These are phyloP conservation scores for Naganishia sp. DNA, from an alignment of 1,284 basidiomycete genomes.

Conservation along the genomic window DNA sequence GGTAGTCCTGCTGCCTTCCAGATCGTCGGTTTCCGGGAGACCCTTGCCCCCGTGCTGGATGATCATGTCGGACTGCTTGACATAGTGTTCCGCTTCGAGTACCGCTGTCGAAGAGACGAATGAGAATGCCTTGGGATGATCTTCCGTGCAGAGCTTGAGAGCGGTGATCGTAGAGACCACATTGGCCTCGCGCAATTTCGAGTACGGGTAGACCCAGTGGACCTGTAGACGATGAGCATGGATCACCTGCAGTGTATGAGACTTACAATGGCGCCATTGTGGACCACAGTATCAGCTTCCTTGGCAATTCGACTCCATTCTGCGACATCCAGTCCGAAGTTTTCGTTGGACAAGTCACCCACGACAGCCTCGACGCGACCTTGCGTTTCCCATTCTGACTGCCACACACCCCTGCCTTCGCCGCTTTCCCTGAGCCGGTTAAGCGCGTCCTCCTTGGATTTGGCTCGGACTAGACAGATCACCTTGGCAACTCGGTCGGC, in stretches of 20 bases:
- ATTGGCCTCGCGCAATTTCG: slow-evolving; percentile 86
- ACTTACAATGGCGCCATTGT: slow-evolving; percentile 92
- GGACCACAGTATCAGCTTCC: slow-evolving; percentile 82
- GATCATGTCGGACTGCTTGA: slow-evolving; percentile 76
- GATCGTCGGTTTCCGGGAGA: slow-evolving; percentile 82
- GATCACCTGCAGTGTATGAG: slow-evolving; percentile 2
- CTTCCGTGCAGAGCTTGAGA: slow-evolving; percentile 72
- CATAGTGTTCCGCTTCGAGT: slow-evolving; percentile 87
- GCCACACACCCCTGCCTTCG: slow-evolving; percentile 87
- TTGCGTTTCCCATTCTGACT: slow-evolving; percentile 75
- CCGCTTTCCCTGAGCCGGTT: slow-evolving; percentile 73
- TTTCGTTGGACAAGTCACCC: slow-evolving; percentile 80
- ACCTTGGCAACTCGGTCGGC: slow-evolving; percentile 74
- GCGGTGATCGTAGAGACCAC: slow-evolving; percentile 85
- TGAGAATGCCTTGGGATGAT: slow-evolving; percentile 77
- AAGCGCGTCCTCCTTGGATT: slow-evolving; percentile 66
- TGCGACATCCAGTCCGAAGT: slow-evolving; percentile 70
- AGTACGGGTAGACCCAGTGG: slow-evolving; percentile 99
- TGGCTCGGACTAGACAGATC: slow-evolving; percentile 83
- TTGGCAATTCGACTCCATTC: slow-evolving; percentile 70
- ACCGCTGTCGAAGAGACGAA: slow-evolving; percentile 95
- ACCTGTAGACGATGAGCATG: slow-evolving; percentile 60
- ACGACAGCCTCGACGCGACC: slow-evolving; percentile 76
- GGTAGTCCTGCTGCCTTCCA: slow-evolving; percentile 77
- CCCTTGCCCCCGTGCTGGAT: slow-evolving; percentile 62